Percentiles rank a stretch among this genome's conserved stretches.
Evolutionary conservation across 1,284 basidiomycete genomes (phyloP).

Genomic region (Laetiporus sulphureus): DNA sequence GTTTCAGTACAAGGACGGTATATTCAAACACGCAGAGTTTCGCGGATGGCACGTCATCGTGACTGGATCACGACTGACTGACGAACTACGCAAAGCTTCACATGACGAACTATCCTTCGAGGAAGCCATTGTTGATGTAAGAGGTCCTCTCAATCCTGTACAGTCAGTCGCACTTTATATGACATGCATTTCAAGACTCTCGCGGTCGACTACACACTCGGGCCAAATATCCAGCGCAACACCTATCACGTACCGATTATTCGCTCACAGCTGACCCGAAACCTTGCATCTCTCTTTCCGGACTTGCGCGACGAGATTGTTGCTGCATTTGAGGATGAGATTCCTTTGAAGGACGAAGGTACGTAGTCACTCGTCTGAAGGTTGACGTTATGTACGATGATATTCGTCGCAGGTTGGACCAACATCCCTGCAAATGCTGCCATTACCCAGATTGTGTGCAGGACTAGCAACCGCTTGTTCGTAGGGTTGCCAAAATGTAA

Average conservation of each 20-base stretch:
- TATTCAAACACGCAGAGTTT: slow-evolving; percentile 30
- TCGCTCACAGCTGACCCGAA: slow-evolving; percentile 16
- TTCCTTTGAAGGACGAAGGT: slow-evolving; percentile 7
- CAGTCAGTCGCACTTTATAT: not conserved
- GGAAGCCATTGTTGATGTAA: slow-evolving; percentile 22
- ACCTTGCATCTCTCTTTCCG: slow-evolving; percentile 10
- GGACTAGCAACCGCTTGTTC: slow-evolving; percentile 36
- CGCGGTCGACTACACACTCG: slow-evolving; percentile 20
- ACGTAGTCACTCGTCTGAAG: no score
- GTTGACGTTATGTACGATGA: no score
- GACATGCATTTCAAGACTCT: slow-evolving; percentile 17
- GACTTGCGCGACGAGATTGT: slow-evolving; percentile 14
- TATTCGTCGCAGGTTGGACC: slow-evolving; percentile 17
- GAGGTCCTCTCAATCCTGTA: slow-evolving; percentile 1
- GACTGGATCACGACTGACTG: slow-evolving; percentile 17
- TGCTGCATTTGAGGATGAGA: slow-evolving; percentile 7
- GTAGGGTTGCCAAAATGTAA: slow-evolving; percentile 38
- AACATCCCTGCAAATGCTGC: slow-evolving; percentile 22
- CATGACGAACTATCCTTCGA: slow-evolving; percentile 25
- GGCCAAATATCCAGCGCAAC: slow-evolving; percentile 15
- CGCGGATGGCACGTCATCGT: slow-evolving; percentile 26
- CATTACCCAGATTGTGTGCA: slow-evolving; percentile 28
- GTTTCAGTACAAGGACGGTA: slow-evolving; percentile 8
- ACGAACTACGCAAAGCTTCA: slow-evolving; percentile 24
- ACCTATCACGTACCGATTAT: slow-evolving; percentile 22